Evolutionary conservation across 2,329 filamentous ascomycete species (phyloP).

Genomic region (Pestalotiopsis sp.): DNA sequence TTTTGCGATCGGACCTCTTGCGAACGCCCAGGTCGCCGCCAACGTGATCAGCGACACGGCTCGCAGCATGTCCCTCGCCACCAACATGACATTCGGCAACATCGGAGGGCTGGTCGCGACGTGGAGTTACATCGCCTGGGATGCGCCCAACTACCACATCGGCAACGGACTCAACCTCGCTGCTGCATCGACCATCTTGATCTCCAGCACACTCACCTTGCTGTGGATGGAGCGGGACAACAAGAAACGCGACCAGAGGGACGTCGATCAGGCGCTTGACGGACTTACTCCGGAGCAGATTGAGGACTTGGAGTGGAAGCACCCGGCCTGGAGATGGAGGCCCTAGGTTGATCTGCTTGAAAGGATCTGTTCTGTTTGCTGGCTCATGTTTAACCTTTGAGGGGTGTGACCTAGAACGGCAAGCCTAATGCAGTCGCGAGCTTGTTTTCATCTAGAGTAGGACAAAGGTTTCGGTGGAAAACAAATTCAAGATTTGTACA

Average conservation of each 20-base stretch:
- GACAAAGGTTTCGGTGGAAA: too few relatives aligned
- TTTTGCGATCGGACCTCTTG: conserved; percentile 65
- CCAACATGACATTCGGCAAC: conserved; percentile 73
- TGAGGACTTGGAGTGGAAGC: conserved; percentile 4
- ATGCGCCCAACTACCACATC: conserved; percentile 68
- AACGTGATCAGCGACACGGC: conserved; percentile 75
- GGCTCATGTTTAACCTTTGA: background rate
- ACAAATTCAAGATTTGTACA: background rate
- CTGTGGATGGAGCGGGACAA: conserved; percentile 11
- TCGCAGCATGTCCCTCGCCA: conserved; percentile 66
- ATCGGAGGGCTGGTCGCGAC: conserved; percentile 69
- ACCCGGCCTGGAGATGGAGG: conserved; percentile 5
- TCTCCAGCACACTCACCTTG: conserved; percentile 34
- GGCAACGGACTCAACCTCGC: conserved; percentile 73
- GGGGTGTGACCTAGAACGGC: background rate
- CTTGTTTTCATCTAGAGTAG: too few relatives aligned
- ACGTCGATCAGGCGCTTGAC: background rate
- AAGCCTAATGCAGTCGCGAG: too few relatives aligned
- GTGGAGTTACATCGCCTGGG: conserved; percentile 67
- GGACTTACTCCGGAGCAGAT: background rate
- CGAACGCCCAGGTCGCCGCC: conserved; percentile 68
- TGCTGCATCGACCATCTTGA: conserved; percentile 53
- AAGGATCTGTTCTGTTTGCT: background rate
- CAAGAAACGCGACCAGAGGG: conserved; percentile 1
- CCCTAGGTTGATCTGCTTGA: background rate